Evolutionary conservation across 495 filamentous ascomycete genomes (phyloP), one percentile per base, ranked within the genome.

Genomic region (Aspergillus ellipticus): DNA sequence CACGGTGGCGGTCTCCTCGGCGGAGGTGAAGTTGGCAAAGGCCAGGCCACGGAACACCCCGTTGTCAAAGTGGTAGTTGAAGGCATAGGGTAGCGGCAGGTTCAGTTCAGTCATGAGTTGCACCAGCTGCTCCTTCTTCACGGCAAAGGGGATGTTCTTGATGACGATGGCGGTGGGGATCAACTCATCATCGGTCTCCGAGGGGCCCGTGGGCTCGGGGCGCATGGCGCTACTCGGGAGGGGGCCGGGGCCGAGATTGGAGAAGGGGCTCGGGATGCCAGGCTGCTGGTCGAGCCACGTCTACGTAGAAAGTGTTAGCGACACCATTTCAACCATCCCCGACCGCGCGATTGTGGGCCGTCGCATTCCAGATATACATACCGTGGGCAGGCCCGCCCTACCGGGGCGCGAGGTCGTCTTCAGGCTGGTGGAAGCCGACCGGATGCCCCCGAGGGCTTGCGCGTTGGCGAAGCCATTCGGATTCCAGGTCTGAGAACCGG

Each of bases 1-100:
- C 31, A 97, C 94, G 24, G 83, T 79, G 11, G 87, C 88, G 0
- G 94, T 98, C 65, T 98, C 94, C 55, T 96, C 87, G 2, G 94
- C 82, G 16, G 90, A 96, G 10, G 94, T 96, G 72, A 98, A 98
- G 73, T 98, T 98, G 71, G 94, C 94, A 70, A 98, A 98, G 9
- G 94, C 94, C 47, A 98, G 79, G 17, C 94, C 94, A 55, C 94
- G 82, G 75, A 98, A 98, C 17, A 98, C 93, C 19, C 94, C 94
- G 65, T 96, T 95, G 66, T 98, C 94, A 68, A 98, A 98, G 70
- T 98, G 94, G 62, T 98, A 98, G 74, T 98, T 98, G 81, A 98
- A 98, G 4, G 94, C 94, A 66, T 98, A 98, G 0, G 94, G 94
- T 37, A 97, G 82, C 1, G 94, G 94, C 26, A 97, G 80, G 53